A percentile compares a stretch with the other conserved stretches of the same genome.
These are phyloP conservation scores for Vitis hybrid DNA, from an alignment of 177 flowering plant species.

Conservation along the genomic window DNA sequence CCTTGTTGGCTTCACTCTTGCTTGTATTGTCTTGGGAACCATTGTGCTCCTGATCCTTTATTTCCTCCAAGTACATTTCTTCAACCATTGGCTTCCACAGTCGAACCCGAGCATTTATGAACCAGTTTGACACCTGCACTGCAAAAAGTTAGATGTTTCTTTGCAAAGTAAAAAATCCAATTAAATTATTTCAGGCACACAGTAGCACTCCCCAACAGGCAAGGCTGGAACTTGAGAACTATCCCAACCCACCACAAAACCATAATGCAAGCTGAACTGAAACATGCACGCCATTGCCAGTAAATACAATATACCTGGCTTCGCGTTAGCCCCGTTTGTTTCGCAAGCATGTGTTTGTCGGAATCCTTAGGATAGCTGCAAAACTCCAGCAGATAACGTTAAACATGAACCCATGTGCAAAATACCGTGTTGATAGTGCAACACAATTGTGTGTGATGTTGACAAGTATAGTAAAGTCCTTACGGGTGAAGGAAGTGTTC, in stretches of 20 bases:
- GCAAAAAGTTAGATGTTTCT: neutral
- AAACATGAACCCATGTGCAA: neutral
- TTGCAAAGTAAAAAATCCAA: too few species aligned
- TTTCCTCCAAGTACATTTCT: constrained; percentile 38
- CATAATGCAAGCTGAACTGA: too few species aligned
- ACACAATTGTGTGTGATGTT: neutral
- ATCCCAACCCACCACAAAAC: too few species aligned
- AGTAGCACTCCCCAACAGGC: too few species aligned
- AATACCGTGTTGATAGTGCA: neutral
- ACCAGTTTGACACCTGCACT: constrained; percentile 39
- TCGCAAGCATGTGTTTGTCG: constrained; percentile 37
- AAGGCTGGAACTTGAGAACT: too few species aligned
- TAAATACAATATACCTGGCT: constrained; percentile 30
- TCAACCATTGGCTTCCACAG: constrained; percentile 48
- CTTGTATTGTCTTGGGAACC: constrained; percentile 15
- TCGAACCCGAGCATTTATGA: constrained; percentile 40
- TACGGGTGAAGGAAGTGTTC: constrained; percentile 58
- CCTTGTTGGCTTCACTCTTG: constrained; percentile 10
- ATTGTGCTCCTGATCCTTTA: constrained; percentile 29
- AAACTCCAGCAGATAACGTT: neutral
- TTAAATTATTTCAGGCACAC: too few species aligned
- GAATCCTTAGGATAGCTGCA: constrained; percentile 46
- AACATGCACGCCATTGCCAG: too few species aligned
- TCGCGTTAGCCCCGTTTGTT: constrained; percentile 46
- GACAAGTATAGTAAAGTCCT: neutral